phyloP scores from a whole-genome alignment of 306 rosid species.

The Lablab purpureus region DNA sequence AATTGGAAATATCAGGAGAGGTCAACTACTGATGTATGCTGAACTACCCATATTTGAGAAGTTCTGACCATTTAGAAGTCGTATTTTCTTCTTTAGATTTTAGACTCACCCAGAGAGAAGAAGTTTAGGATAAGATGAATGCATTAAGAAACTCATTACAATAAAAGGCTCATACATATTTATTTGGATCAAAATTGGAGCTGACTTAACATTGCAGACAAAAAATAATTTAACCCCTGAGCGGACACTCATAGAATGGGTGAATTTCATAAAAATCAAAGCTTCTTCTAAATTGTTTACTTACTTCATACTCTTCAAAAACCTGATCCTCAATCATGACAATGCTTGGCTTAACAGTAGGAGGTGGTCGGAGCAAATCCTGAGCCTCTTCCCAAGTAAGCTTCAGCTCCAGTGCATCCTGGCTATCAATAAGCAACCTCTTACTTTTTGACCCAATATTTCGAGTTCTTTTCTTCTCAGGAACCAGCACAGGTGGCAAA shows the following conservation, averaged over 20 bases:
- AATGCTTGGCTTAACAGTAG: constrained; percentile 84
- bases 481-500: constrained; percentile 68
- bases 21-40: background rate
- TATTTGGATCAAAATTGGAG: constrained; percentile 22
- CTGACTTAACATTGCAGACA: background rate
- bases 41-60: constrained; percentile 15
- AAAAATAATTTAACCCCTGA: background rate
- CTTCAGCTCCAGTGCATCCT: constrained; percentile 89
- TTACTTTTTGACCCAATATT: constrained; percentile 95
- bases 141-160: constrained; percentile 1
- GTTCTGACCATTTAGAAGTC: constrained; percentile 14
- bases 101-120: background rate
- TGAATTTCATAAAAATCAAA: constrained; percentile 27
- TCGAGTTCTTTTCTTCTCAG: constrained; percentile 87
- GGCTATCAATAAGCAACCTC: constrained; percentile 95
- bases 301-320: constrained; percentile 96
- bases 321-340: constrained; percentile 87
- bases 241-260: background rate
- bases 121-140: constrained; percentile 4
- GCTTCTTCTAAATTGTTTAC: constrained; percentile 46
- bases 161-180: background rate
- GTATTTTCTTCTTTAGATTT: constrained; percentile 31
- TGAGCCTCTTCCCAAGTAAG: constrained; percentile 99
- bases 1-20: constrained; percentile 5
- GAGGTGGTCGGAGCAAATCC: constrained; percentile 96